These are phyloP conservation scores for Phytophthora quininea DNA, from an alignment of 352 stramenopile genomes.

Conservation along the genomic window DNA sequence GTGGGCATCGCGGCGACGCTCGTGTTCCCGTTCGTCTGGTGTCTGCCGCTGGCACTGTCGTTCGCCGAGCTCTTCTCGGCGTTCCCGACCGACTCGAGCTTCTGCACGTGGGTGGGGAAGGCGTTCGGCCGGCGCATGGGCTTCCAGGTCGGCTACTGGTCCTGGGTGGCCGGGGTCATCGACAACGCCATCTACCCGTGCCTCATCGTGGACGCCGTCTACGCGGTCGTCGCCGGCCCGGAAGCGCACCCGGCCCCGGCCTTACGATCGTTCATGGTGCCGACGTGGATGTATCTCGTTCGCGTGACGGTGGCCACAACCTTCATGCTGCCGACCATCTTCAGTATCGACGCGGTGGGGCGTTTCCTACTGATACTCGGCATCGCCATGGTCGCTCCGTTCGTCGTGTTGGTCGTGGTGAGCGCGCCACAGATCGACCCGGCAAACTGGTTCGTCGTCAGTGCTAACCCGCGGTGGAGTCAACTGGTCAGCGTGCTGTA, in stretches of 20 bases:
- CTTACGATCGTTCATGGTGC: conserved; percentile 47
- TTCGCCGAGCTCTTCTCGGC: conserved; percentile 78
- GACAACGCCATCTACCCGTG: conserved; percentile 87
- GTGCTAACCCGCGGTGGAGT: conserved; percentile 67
- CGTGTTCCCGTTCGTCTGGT: conserved; percentile 75
- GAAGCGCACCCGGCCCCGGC: conserved; percentile 20
- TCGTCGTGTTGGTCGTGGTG: conserved; percentile 86
- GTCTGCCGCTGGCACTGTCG: conserved; percentile 66
- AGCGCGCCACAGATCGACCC: conserved; percentile 63
- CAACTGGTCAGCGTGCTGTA: conserved; percentile 95
- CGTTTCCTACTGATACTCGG: conserved; percentile 85
- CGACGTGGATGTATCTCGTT: conserved; percentile 59
- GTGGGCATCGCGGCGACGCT: conserved; percentile 65
- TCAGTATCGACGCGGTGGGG: conserved; percentile 89
- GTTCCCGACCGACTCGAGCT: conserved; percentile 74
- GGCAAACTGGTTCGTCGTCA: conserved; percentile 70
- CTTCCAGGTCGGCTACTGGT: conserved; percentile 87
- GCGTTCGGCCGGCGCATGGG: conserved; percentile 78
- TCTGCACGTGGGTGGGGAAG: conserved; percentile 78
- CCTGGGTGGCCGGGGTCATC: conserved; percentile 79
- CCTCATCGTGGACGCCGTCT: conserved; percentile 71
- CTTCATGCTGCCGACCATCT: conserved; percentile 77
- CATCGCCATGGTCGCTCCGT: conserved; percentile 90
- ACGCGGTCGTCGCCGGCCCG: conserved; percentile 44
- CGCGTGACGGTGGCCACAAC: conserved; percentile 44